Conservation (phyloP, 140 eudicot genomes). For the Flaveria floridana region DNA sequence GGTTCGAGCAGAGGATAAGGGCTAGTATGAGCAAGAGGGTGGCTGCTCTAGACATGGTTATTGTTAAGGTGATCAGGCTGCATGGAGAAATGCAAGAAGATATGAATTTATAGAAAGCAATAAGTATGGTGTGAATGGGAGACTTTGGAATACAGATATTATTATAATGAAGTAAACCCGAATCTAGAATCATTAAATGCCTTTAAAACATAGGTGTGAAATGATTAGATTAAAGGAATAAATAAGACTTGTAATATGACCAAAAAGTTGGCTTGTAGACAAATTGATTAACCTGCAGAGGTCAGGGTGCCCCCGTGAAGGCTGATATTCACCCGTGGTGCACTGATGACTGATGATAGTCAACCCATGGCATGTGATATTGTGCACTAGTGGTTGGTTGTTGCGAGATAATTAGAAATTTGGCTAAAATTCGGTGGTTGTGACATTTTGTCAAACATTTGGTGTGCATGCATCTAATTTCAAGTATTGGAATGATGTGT, state of each 20-base stretch:
- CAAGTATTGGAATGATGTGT: not conserved
- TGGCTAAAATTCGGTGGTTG: not conserved
- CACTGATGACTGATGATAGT: slow-evolving; percentile 26
- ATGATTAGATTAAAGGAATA: slow-evolving; percentile 20
- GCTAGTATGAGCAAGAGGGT: slow-evolving; percentile 35
- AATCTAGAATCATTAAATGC: slow-evolving; percentile 23
- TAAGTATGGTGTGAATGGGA: slow-evolving; percentile 28
- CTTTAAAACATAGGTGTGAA: slow-evolving; percentile 21
- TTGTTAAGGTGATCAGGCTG: not conserved
- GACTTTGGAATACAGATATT: slow-evolving; percentile 18
- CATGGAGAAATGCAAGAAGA: slow-evolving; percentile 7
- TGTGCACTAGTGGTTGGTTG: slow-evolving; percentile 19
- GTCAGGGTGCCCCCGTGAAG: slow-evolving; percentile 38
- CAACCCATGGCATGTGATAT: not conserved
- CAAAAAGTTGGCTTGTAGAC: slow-evolving; percentile 27
- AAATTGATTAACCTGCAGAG: slow-evolving; percentile 21
- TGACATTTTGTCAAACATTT: slow-evolving; percentile 22
- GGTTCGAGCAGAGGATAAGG: slow-evolving; percentile 39
- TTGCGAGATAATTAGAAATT: not conserved
- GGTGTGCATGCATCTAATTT: slow-evolving; percentile 6
- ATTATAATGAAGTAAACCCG: slow-evolving; percentile 21
- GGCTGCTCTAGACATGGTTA: slow-evolving; percentile 38
- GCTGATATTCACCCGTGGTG: slow-evolving; percentile 24
- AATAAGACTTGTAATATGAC: slow-evolving; percentile 23
- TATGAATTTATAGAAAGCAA: slow-evolving; percentile 33